These are phyloP conservation scores for Penicillium salamii DNA, from an alignment of 495 filamentous ascomycete species.

Conservation along the genomic window DNA sequence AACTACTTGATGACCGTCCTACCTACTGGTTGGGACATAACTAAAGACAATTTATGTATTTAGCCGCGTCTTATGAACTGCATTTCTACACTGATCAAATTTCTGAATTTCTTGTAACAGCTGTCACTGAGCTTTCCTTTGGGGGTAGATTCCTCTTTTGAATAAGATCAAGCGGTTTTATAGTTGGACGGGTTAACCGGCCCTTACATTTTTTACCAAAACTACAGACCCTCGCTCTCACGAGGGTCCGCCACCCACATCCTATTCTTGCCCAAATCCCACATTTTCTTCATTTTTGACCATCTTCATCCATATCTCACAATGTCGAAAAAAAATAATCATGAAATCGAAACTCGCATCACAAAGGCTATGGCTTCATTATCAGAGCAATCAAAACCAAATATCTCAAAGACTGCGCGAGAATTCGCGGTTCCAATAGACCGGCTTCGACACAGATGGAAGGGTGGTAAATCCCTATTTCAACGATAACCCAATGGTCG, in stretches of 20 bases:
- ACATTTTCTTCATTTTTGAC: too few relatives aligned
- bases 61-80: conserved; percentile 2
- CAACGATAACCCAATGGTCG: neutral
- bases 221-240: neutral
- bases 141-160: too few relatives aligned
- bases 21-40: neutral
- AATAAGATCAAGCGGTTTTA: too few relatives aligned
- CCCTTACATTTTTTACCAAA: neutral
- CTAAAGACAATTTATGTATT: neutral
- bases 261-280: too few relatives aligned
- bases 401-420: neutral
- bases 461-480: neutral
- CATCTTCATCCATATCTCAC: neutral
- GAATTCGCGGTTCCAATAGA: neutral
- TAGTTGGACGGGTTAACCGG: too few relatives aligned
- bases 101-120: too few relatives aligned
- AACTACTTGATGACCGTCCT: conserved; percentile 1
- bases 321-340: neutral
- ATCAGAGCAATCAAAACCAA: neutral
- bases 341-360: neutral
- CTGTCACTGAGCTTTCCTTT: too few relatives aligned
- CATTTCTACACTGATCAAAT: neutral
- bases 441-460: neutral
- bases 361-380: neutral
- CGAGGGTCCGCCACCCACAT: neutral